These are phyloP conservation scores for Ambrosia artemisiifolia DNA, from an alignment of 129 eudicot genomes.

Conservation along the genomic window DNA sequence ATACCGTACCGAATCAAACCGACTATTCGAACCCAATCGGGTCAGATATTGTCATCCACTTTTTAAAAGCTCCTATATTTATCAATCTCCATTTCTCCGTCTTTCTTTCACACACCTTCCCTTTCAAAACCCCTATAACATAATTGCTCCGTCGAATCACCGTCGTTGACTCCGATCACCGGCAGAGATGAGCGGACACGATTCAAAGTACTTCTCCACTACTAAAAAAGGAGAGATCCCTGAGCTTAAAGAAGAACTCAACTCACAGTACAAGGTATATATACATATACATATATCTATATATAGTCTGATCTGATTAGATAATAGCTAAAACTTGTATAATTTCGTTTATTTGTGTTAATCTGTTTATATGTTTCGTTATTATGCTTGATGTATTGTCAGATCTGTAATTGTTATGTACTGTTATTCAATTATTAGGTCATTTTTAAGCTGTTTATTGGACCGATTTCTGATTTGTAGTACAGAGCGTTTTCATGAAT, in stretches of 20 bases:
- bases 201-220: conserved; percentile 96
- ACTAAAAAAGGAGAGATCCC: conserved; percentile 98
- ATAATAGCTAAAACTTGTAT: background rate
- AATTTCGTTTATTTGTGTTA: background rate
- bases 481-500: no score
- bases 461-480: background rate
- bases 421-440: background rate
- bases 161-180: conserved; percentile 31
- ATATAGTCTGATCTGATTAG: conserved; percentile 9
- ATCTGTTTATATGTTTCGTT: conserved; percentile 8
- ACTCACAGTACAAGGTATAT: conserved; percentile 94
- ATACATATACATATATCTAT: background rate
- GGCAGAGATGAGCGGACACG: conserved; percentile 87
- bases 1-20: no score
- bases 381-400: conserved; percentile 1
- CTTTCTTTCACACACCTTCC: background rate
- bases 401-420: conserved; percentile 24
- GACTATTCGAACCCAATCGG: background rate
- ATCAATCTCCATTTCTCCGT: conserved; percentile 29
- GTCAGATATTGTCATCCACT: background rate
- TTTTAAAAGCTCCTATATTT: conserved; percentile 11
- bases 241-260: conserved; percentile 96
- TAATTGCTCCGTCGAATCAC: conserved; percentile 23
- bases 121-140: background rate
- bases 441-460: conserved; percentile 10